These are phyloP conservation scores for Rheum nobile DNA, from an alignment of 148 eudicot genomes.

Conservation along the genomic window DNA sequence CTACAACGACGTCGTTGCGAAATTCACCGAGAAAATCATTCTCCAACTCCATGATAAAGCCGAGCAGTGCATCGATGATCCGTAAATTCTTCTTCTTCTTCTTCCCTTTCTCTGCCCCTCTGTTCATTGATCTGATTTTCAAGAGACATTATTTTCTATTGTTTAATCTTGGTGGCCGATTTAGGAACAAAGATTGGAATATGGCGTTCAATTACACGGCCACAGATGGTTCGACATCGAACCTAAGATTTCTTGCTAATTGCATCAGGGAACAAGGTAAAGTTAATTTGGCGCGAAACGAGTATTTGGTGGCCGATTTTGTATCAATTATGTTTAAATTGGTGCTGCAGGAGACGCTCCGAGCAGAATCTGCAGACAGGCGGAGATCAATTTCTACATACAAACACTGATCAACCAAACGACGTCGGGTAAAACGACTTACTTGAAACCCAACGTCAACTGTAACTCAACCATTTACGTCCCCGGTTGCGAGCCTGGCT, in stretches of 20 bases:
- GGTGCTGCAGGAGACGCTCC: slow-evolving; percentile 21
- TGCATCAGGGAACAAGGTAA: slow-evolving; percentile 20
- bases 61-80: not conserved
- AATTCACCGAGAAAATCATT: not conserved
- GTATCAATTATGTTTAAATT: not conserved
- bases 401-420: slow-evolving; percentile 6
- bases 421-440: not conserved
- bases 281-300: not conserved
- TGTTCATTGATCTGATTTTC: not conserved
- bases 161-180: not conserved
- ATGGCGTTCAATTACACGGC: slow-evolving; percentile 21
- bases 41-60: not conserved
- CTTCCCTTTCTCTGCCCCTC: not conserved
- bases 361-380: slow-evolving; percentile 20
- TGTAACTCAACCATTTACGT: slow-evolving; percentile 30
- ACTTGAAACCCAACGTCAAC: slow-evolving; percentile 19
- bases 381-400: slow-evolving; percentile 27
- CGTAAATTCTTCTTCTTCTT: not conserved
- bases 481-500: slow-evolving; percentile 40
- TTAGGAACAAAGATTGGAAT: slow-evolving; percentile 21
- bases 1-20: not conserved
- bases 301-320: not conserved
- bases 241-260: slow-evolving; percentile 17
- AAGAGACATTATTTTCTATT: not conserved
- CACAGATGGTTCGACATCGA: not conserved